These are phyloP conservation scores for Penicillium sp. DNA, from an alignment of 2,329 filamentous ascomycete genomes.

Conservation along the genomic window DNA sequence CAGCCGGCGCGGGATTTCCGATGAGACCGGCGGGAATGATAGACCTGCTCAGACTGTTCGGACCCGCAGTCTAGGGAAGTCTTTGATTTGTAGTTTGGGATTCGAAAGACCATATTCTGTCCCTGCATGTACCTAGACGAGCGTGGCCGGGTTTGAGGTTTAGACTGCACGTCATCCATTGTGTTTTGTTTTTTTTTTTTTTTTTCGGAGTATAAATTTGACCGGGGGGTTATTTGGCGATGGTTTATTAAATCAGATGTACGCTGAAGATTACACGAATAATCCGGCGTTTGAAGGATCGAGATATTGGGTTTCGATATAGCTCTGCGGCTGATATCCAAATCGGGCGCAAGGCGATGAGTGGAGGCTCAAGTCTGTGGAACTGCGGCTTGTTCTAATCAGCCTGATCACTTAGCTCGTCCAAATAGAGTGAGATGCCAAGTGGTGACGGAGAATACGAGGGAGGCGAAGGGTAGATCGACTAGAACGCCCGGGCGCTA, in stretches of 20 bases:
- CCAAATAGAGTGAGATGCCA: not conserved
- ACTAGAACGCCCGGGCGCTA: conserved; percentile 14
- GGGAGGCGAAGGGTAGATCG: not conserved
- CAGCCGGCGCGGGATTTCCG: conserved; percentile 39
- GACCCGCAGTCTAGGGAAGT: conserved; percentile 1
- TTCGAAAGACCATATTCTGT: conserved; percentile 28
- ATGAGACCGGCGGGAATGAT: conserved; percentile 34
- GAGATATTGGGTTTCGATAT: not conserved
- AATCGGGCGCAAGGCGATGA: not conserved
- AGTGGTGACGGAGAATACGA: not conserved
- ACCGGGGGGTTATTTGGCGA: not conserved
- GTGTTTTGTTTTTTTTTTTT: no score
- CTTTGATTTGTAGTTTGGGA: conserved; percentile 20
- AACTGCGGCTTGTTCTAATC: conserved; percentile 2
- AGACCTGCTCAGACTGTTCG: conserved; percentile 18
- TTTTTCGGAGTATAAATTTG: not conserved
- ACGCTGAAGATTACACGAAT: not conserved
- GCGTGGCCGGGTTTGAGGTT: not conserved
- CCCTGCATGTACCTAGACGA: conserved; percentile 21
- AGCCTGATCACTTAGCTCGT: not conserved
- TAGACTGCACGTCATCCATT: conserved; percentile 1
- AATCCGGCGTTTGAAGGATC: not conserved
- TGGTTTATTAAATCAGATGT: not conserved
- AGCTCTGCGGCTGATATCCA: not conserved
- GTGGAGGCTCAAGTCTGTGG: not conserved